A percentile compares a stretch with the other conserved stretches of the same genome.
phyloP scores from a whole-genome alignment of 2,329 filamentous ascomycete genomes.

The Colletotrichum navitas region DNA sequence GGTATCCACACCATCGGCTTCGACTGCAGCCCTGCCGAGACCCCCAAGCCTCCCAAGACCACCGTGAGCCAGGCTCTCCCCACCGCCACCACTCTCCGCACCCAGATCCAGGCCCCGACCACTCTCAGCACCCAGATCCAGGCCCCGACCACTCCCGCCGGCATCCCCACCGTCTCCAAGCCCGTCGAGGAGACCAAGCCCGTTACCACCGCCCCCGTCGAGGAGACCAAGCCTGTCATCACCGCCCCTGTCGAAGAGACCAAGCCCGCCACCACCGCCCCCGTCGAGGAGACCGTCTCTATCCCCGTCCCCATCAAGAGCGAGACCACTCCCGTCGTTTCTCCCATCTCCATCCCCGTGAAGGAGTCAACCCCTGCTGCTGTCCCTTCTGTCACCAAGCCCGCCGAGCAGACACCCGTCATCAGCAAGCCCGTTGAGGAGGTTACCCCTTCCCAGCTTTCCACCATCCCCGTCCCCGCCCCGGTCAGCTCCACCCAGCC shows the following conservation, averaged over 20 bases:
- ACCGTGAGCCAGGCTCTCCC: slow-evolving; percentile 35
- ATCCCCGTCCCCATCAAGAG: slow-evolving; percentile 17
- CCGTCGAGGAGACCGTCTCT: slow-evolving; percentile 28
- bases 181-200: slow-evolving; percentile 42
- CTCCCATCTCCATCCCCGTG: slow-evolving; percentile 32
- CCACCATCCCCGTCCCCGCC: slow-evolving; percentile 21
- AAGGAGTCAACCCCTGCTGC: slow-evolving; percentile 37
- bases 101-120: slow-evolving; percentile 41
- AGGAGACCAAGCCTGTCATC: slow-evolving; percentile 34
- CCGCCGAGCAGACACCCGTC: slow-evolving; percentile 25
- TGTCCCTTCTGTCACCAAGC: slow-evolving; percentile 33
- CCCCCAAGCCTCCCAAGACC: slow-evolving; percentile 36
- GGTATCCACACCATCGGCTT: slow-evolving; percentile 82
- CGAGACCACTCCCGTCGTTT: slow-evolving; percentile 38
- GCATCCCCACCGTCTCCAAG: slow-evolving; percentile 34
- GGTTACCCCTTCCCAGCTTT: slow-evolving; percentile 34
- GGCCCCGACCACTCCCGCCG: slow-evolving; percentile 44
- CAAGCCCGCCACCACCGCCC: too few species aligned
- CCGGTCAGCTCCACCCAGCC: slow-evolving; percentile 33
- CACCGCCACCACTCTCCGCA: slow-evolving; percentile 40
- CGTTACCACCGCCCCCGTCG: slow-evolving; percentile 27
- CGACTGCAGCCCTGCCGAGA: slow-evolving; percentile 66
- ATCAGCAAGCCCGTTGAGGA: slow-evolving; percentile 37
- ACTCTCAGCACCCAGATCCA: slow-evolving; percentile 39
- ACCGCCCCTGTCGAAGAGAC: too few species aligned